These are phyloP conservation scores for Hylodesmum podocarpum DNA, from an alignment of 306 rosid genomes.

Conservation along the genomic window DNA sequence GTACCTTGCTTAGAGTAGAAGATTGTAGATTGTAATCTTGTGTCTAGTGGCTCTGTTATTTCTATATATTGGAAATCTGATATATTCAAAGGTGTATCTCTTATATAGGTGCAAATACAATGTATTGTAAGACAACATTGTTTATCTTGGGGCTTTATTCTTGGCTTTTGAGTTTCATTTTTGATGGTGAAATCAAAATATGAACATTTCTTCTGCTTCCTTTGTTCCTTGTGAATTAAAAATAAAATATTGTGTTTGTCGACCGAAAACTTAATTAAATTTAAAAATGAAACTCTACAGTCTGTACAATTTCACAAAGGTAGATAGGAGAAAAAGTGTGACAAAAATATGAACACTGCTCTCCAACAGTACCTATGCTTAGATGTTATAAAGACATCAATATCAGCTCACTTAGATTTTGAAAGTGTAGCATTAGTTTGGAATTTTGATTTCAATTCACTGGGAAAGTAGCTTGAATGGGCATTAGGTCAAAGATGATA, in stretches of 20 bases:
- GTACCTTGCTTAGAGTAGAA: not conserved
- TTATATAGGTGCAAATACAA: not conserved
- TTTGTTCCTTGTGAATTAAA: not conserved
- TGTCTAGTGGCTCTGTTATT: not conserved
- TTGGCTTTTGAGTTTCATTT: not conserved
- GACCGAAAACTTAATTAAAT: not conserved
- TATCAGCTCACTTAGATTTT: not conserved
- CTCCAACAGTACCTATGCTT: not conserved
- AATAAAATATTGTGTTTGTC: not conserved
- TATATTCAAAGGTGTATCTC: not conserved
- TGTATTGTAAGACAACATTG: not conserved
- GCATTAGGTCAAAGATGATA: not conserved
- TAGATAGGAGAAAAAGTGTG: not conserved
- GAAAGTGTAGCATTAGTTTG: not conserved
- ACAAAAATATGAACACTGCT: not conserved
- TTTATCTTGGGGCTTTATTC: not conserved
- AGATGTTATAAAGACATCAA: conserved; percentile 16
- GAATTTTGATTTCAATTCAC: conserved; percentile 11
- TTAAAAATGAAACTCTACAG: not conserved
- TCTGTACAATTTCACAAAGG: not conserved
- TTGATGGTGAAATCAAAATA: not conserved
- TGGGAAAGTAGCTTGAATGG: not conserved
- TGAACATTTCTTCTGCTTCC: not conserved
- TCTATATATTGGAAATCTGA: conserved; percentile 1
- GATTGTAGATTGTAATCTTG: not conserved